Base-by-base conservation (phyloP, 345 rosid genomes). In the Lenwebbia sp. region DNA sequence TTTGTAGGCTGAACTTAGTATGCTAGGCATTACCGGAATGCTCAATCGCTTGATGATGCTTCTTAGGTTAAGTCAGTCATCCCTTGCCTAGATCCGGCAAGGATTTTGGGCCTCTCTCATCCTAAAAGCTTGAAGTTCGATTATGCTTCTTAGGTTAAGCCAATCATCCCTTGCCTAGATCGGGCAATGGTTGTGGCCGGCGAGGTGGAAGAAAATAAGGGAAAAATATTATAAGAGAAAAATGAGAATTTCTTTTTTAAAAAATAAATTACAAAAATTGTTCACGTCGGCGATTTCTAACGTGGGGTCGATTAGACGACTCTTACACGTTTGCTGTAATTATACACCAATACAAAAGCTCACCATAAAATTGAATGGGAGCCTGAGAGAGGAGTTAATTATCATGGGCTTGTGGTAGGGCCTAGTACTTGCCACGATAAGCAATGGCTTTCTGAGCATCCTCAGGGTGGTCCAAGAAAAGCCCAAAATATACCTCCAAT, bases 401-500 rank as follows among this genome's bases (percentile, higher is more conserved):
- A 44, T 37, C 44, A 83, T 25, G 44, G 85, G 60, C 40, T 11
- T 65, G 78, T 37, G 70, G 88, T 58, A 57, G 88, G 88, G 41
- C 84, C 40, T 54, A 25, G 84, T 86, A 83, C 74, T 82, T 86
- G 85, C 86, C 70, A 60, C 65, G 87, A 86, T 89, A 83, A 22
- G 86, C 53, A 55, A 65, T 85, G 47, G 50, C 56, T 30, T 23
- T 78, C 47, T 21, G 26, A 22, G 21, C 54, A 37, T 47, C 44
- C 40, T n/a, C 41, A 33, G 51, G 51, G 88, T 90, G 91, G 91
- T 88, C 91, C 90, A 56, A 83, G 70, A 54, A 83, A 76, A 13
- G 5, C 54, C 84, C 28, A 15, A 54, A 53, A 19, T 9, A 70
- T 33, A 33, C 78, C 78, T 37, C 78, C 25, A 5, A 28, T 44